Base-by-base conservation (phyloP, 1,284 basidiomycete species). In the Ganoderma meredithae region DNA sequence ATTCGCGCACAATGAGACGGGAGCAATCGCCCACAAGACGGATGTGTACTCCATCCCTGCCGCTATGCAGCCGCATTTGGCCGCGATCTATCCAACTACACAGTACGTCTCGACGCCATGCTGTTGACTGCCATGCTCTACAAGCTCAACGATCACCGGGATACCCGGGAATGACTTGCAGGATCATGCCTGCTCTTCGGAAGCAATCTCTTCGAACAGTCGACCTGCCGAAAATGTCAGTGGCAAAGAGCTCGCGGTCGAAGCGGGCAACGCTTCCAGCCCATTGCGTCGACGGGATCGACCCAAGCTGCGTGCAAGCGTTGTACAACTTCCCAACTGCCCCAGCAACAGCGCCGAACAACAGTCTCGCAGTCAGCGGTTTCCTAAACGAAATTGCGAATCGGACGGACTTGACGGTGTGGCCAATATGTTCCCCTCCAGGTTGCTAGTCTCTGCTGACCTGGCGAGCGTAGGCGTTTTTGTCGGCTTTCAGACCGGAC, bases 301-400 rank as follows among this genome's bases (percentile, higher is more conserved):
- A 86, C 0, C 86, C 86, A 10, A 74, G 82, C 0, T 90, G 88
- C 73, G 76, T 90, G 60, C 76, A 82, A 62, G 79, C 80, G 7
- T 71, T 89, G 43, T 90, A 89, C 75, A 86, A 84, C 15, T 78
- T 78, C 13, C 71, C 71, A 6, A 87, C 88, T 66, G 79, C 80
- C 0, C 85, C 85, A 1, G 71, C 75, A 3, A 79, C 83, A 3
- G 81, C 82, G 0, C 73, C 69, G 22, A 76, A 71, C 33, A 89
- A 87, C 74, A 83, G 78, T 40, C 79, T 89, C 39, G 87, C 85
- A 59, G 81, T 89, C 58, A 83, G 83, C 31, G 87, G 87, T 9
- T 88, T 87, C 70, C 79, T 87, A 6, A 74, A 81, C 3, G 79
- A 86, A 70, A 87, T 80, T 73, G 86, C 85, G 1, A 86, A 81